Evolutionary conservation across 331 rosid genomes (phyloP), one percentile per base, ranked within the genome.

Genomic region (Pyracantha coccinea): DNA sequence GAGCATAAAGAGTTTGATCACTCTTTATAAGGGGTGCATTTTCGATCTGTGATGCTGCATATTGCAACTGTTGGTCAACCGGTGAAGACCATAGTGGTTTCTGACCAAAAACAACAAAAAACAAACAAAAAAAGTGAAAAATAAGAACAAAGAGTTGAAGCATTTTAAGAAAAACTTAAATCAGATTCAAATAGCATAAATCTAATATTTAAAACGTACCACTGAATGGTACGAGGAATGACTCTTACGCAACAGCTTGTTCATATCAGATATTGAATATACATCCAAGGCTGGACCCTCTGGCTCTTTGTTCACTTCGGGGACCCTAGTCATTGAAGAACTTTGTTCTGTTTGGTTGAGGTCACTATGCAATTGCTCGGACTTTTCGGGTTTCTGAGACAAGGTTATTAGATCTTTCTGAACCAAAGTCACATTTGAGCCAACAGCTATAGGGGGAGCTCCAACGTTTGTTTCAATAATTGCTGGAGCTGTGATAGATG

Each of bases 231-330:
- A 83, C 19, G 88, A 79, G 45, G 73, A 80, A 33, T 69, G 92
- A 67, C 83, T 83, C 25, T 33, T 86, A 74, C 79, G 78, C 77
- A 89, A 84, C 80, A 80, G 20, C 21, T 70, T 74, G 75, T 91
- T 85, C 98, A 93, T 91, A 80, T 88, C 92, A 4, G 95, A 84
- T 61, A 93, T 68, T 14, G 96, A 41, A 81, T 91, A 84, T 28
- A 86, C 82, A 57, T 66, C 83, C 65, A 85, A 78, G 10, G 78
- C 75, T 29, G 79, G 89, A 72, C 44, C 79, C 75, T 60, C 78
- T 16, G 85, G 76, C 80, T 16, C 80, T 61, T 84, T 81, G 23
- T 55, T 82, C 73, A 70, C 54, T 76, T 77, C 59, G 21, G 87
- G 81, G 75, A 70, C 78, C 29, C 75, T 28, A 21, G 69, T 61